Percentiles rank a stretch among this genome's conserved stretches.
phyloP scores from a whole-genome alignment of 768 basidiomycete genomes.

The Boletus edulis region DNA sequence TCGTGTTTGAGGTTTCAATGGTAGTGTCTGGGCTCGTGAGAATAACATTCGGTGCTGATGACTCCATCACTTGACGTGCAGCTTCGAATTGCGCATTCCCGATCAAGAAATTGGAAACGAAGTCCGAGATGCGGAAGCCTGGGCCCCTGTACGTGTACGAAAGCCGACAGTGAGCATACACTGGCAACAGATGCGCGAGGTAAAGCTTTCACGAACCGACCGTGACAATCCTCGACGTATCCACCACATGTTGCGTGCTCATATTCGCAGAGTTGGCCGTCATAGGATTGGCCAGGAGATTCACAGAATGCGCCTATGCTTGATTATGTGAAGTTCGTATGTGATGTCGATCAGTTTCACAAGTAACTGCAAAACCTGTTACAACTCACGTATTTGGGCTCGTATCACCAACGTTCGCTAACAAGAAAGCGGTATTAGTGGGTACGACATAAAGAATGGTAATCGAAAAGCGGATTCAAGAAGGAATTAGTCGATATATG shows the following conservation, averaged over 20 bases:
- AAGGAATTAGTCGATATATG: neutral
- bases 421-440: neutral
- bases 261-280: constrained; percentile 68
- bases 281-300: constrained; percentile 64
- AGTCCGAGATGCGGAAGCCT: constrained; percentile 72
- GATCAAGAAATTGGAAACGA: constrained; percentile 72
- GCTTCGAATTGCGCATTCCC: constrained; percentile 68
- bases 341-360: neutral
- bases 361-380: too few relatives aligned
- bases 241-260: constrained; percentile 76
- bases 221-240: constrained; percentile 64
- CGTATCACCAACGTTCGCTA: constrained; percentile 81
- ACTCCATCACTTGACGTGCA: constrained; percentile 61
- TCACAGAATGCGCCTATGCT: constrained; percentile 75
- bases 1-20: constrained; percentile 19
- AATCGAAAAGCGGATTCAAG: neutral
- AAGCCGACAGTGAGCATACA: neutral
- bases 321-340: neutral
- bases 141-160: constrained; percentile 51
- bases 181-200: neutral
- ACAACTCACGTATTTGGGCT: constrained; percentile 71
- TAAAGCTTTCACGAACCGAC: constrained; percentile 44
- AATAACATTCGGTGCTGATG: constrained; percentile 4
- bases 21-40: constrained; percentile 17
- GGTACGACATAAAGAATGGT: neutral